Evolutionary conservation across 176 grass and related monocot species (phyloP), one percentile per base, ranked within the genome.

Genomic region (Oryza rufipogon): DNA sequence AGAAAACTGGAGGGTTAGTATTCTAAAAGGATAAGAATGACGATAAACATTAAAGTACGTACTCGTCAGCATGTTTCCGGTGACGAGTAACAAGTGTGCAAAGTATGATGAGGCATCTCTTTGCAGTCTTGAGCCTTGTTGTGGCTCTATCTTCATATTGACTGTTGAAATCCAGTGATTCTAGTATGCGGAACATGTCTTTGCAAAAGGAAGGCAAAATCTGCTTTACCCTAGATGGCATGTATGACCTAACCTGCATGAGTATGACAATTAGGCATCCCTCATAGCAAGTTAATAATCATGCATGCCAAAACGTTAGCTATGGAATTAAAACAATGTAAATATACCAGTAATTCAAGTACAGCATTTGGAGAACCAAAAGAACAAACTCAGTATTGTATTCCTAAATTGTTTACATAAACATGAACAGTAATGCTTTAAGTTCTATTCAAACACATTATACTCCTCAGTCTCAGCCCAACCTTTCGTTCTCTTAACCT

Each of bases 21-120:
- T 68, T 56, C 47, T 82, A 5, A 2, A 60, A 92, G 68, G 2
- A 85, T 68, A 84, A 91, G 32, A 79, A 80, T 39, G 90, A 63
- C 12, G 72, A n/a, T 36, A 83, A 52, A 80, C 70, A 88, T 19
- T 32, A 52, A 68, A 68, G 45, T 79, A 83, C 76, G 69, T 88
- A 97, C 95, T 91, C 85, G 73, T 97, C 95, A 71, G 92, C 82
- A 78, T 94, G 88, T 78, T 92, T 97, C 80, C 95, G 75, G 64
- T 97, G 95, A 36, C 92, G 92, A 61, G 88, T 94, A 45, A 97
- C 86, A 75, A 97, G 88, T 68, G 86, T 81, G 73, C 90, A 94
- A 91, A 94, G 88, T 80, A 97, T 91, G 45, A 93, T 82, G 66
- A 97, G 88, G 80, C 92, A 85, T 88, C 95, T 97, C 80, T 97